Percentiles rank a stretch among this genome's conserved stretches.
phyloP scores from a whole-genome alignment of 2,329 filamentous ascomycete species.

The Diatrype stigma region DNA sequence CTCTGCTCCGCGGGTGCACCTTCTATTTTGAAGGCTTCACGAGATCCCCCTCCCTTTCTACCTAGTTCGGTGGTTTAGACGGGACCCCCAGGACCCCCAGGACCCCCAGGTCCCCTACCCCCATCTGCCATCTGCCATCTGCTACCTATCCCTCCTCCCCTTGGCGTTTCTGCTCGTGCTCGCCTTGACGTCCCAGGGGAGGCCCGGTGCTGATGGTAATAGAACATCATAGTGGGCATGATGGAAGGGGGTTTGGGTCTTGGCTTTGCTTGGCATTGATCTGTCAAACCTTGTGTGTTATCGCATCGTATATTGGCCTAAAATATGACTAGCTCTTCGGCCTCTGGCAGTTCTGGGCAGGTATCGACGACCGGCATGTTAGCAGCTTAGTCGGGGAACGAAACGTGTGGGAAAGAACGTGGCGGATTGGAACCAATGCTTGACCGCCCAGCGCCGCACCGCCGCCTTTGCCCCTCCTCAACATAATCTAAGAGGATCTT shows the following conservation, averaged over 20 bases:
- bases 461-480: neutral
- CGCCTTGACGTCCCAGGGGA: neutral
- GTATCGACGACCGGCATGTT: no score
- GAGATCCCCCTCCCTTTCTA: neutral
- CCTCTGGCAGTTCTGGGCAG: no score
- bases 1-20: neutral
- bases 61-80: no score
- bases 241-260: no score
- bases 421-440: neutral
- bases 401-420: neutral
- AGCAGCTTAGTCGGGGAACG: neutral
- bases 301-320: no score
- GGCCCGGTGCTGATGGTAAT: neutral
- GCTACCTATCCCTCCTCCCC: no score
- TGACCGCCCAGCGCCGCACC: neutral
- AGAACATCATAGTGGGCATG: neutral
- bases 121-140: no score
- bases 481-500: neutral
- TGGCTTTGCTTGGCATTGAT: no score
- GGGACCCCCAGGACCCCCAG: no score
- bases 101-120: no score
- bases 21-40: conserved; percentile 1
- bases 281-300: no score
- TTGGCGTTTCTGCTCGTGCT: neutral
- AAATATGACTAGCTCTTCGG: no score